Conservation (phyloP, 441 rosid species). For the Brassica balearica region DNA sequence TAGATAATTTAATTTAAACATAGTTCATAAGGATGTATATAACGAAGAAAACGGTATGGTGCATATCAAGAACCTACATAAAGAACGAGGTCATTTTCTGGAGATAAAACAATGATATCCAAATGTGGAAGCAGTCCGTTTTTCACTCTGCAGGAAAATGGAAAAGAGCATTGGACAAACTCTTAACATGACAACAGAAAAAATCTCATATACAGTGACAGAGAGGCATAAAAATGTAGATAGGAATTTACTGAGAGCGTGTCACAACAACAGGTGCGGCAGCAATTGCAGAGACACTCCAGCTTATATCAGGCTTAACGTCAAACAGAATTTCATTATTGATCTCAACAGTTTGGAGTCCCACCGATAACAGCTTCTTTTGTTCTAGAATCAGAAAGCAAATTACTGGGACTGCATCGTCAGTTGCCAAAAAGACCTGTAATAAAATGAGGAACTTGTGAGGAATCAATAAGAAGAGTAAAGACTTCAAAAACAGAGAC, state of each 20-base stretch:
- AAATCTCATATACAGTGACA: constrained; percentile 22
- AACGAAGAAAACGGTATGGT: constrained; percentile 17
- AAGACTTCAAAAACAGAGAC: constrained; percentile 10
- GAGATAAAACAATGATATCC: constrained; percentile 85
- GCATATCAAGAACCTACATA: constrained; percentile 68
- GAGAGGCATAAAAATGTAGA: constrained; percentile 21
- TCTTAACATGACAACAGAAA: constrained; percentile 15
- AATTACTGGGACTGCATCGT: constrained; percentile 79
- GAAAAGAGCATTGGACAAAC: constrained; percentile 29
- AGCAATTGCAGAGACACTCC: constrained; percentile 91
- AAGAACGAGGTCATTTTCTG: constrained; percentile 80
- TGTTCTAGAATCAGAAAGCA: constrained; percentile 94
- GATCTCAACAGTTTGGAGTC: constrained; percentile 87
- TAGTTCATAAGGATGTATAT: not conserved
- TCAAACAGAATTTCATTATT: constrained; percentile 79
- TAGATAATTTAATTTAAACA: constrained; percentile 11
- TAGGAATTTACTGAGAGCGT: constrained; percentile 71
- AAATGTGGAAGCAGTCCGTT: constrained; percentile 71
- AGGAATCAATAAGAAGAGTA: constrained; percentile 19
- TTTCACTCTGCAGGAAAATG: constrained; percentile 64
- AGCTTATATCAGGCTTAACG: constrained; percentile 89
- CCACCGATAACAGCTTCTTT: constrained; percentile 85
- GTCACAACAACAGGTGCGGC: constrained; percentile 91
- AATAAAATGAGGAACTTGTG: constrained; percentile 31
- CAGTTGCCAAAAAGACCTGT: constrained; percentile 94